Evolutionary conservation across 768 basidiomycete genomes (phyloP), one percentile per base, ranked within the genome.

Genomic region (Saitozyma sp.): DNA sequence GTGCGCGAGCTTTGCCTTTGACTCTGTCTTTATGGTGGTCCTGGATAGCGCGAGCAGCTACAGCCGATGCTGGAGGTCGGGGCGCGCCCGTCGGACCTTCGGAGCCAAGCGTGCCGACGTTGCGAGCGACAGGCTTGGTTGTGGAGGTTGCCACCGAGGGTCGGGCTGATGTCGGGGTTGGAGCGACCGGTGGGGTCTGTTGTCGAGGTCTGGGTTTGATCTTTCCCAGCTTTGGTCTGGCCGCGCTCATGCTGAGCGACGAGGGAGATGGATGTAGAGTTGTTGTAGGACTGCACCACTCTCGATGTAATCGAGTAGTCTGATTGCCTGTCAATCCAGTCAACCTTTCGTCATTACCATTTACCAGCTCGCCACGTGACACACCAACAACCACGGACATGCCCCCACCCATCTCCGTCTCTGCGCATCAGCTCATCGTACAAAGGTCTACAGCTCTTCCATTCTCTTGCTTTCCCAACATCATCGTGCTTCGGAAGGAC

Each of bases 161-260:
- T 52, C 11, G 2, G 19, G 46, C 14, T 48, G 19, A 14, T 48
- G 19, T 17, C 46, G 14, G 14, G 14, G 46, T 14, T 48, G 19
- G 14, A 48, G 46, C 17, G 14, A 17, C 6, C 14, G 46, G 46
- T 48, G 19, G 19, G 14, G 39, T 39, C 9, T 20, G 3, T 3
- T 46, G 58, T 40, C 20, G 8, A 3, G 50, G 50, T 41, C 53
- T 60, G 7, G 59, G 39, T 37, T 60, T 60, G 6, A 50, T 48
- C 51, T 46, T 52, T 9, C 48, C 59, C 38, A 60, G 41, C 43
- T 54, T 60, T 37, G 52, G 51, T 45, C 59, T 60, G 1, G 59
- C 42, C 13, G 59, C 59, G 29, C 59, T 60, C 59, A 60, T 60
- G 3, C 20, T 50, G 57, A 16, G 6, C 45, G 45, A 46, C n/a